A percentile compares a stretch with the other conserved stretches of the same genome.
These are phyloP conservation scores for Hansenula lynferdii DNA, from an alignment of 1,139 yeast genomes.

Conservation along the genomic window DNA sequence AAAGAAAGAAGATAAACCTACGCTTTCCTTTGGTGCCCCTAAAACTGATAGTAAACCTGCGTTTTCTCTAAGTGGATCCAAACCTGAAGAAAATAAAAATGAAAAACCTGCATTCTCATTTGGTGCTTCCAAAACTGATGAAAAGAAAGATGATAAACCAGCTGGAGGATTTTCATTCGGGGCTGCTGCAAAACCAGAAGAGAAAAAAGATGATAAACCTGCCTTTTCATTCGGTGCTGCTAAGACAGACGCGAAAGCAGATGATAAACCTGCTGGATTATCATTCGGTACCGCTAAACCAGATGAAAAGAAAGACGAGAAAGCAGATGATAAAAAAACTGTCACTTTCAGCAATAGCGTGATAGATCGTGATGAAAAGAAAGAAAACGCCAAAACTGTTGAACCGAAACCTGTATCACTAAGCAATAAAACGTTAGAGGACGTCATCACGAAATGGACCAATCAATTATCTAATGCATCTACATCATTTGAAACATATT, in stretches of 20 bases:
- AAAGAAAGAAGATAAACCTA: conserved; percentile 15
- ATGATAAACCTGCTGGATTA: conserved; percentile 11
- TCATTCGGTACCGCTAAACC: conserved; percentile 22
- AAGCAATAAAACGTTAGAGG: conserved; percentile 90
- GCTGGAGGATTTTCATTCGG: conserved; percentile 18
- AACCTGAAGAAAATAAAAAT: conserved; percentile 14
- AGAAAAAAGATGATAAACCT: conserved; percentile 18
- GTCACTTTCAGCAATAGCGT: conserved; percentile 19
- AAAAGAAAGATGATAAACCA: conserved; percentile 16
- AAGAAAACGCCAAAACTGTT: conserved; percentile 34
- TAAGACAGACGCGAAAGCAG: conserved; percentile 14
- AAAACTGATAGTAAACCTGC: conserved; percentile 16
- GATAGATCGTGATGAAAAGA: conserved; percentile 21
- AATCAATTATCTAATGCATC: conserved; percentile 73
- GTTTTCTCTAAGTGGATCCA: conserved; percentile 17
- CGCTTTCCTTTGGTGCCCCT: conserved; percentile 20
- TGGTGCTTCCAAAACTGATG: conserved; percentile 22
- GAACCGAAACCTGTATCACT: conserved; percentile 73
- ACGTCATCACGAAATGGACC: conserved; percentile 91
- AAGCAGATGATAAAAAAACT: conserved; percentile 23
- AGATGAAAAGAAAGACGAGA: conserved; percentile 23
- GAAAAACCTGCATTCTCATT: conserved; percentile 20
- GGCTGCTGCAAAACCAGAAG: conserved; percentile 16
- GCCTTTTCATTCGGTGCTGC: conserved; percentile 19
- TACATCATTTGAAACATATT: conserved; percentile 70